Base-by-base conservation (phyloP, 257 asterid species). In the Verbascum thapsus region DNA sequence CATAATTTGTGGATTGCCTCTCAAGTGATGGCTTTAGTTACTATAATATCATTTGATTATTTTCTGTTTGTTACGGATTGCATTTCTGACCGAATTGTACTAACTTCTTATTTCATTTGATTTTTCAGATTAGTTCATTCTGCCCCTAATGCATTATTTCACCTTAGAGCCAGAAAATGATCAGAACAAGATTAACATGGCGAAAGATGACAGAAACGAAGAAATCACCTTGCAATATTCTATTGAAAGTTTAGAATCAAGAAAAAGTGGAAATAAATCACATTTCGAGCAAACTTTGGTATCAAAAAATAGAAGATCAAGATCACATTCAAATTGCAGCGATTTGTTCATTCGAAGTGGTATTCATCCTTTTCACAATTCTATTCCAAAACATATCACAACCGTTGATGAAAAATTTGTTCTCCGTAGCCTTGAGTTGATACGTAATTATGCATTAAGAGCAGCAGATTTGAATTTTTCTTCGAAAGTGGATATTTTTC, bases 331-430 rank as follows among this genome's bases (percentile, higher is more conserved):
- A 48, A 70, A 53, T 66, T 67, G 78, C 83, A 69, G 54, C 60
- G 75, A 78, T 67, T 47, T 76, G 61, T 75, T 76, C 77, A 30
- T 73, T 64, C 83, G 75, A 13, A 67, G 70, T 7, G 64, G 70
- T 7, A 15, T 70, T 39, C 72, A 65, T 32, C 70, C 77, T 41
- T 42, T 83, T 23, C 79, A 70, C 12, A 72, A 53, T 56, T 74
- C 63, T 53, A 79, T 88, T 39, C 94, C 91, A 4, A 83, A 81
- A 77, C 87, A 76, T 30, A 68, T 92, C 49, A 69, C 82, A n/a
- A 78, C 84, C 53, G 66, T 83, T 20, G 96, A 91, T 62, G 95
- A 91, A 60, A 83, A 77, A 63, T 91, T 81, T 22, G 76, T 78
- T 15, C 83, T 77, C 30, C 83, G 71, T 69, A 84, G 90, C 83